phyloP scores from a whole-genome alignment of 345 rosid species.

The Populus pruinosa region DNA sequence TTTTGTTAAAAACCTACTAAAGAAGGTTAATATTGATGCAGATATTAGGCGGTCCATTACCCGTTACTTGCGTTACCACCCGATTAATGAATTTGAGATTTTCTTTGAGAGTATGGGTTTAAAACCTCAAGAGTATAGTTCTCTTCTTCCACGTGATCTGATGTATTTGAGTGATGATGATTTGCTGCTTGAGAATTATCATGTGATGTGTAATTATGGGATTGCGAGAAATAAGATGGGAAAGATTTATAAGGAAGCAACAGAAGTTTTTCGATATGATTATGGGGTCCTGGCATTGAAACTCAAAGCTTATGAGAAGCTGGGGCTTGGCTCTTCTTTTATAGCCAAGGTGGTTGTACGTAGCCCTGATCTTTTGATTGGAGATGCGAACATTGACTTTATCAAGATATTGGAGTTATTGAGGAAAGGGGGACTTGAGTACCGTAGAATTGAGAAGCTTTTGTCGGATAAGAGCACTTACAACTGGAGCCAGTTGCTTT shows the following conservation, averaged over 20 bases:
- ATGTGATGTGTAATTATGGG: conserved; percentile 59
- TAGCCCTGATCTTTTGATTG: conserved; percentile 53
- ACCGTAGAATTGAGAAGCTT: conserved; percentile 46
- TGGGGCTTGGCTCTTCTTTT: conserved; percentile 49
- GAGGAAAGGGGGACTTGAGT: conserved; percentile 42
- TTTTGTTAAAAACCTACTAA: conserved; percentile 39
- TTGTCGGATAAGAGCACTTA: conserved; percentile 35
- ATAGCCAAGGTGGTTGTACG: conserved; percentile 43
- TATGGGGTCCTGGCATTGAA: conserved; percentile 46
- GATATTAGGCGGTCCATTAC: conserved; percentile 36
- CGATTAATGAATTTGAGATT: conserved; percentile 86
- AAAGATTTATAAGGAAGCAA: conserved; percentile 49
- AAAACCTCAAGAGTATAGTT: conserved; percentile 38
- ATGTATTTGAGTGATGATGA: conserved; percentile 65
- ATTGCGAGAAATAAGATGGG: conserved; percentile 60
- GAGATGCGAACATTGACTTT: conserved; percentile 47
- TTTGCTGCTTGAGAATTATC: conserved; percentile 57
- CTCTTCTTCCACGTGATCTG: conserved; percentile 44
- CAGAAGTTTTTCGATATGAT: conserved; percentile 48
- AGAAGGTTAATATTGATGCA: conserved; percentile 29
- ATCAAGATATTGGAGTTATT: conserved; percentile 44
- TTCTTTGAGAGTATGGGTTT: conserved; percentile 83
- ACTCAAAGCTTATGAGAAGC: conserved; percentile 52
- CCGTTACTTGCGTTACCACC: conserved; percentile 61
- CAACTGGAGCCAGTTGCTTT: conserved; percentile 56